Evolutionary conservation across 176 grass and related monocot species (phyloP).

Genomic region (Poa annua): DNA sequence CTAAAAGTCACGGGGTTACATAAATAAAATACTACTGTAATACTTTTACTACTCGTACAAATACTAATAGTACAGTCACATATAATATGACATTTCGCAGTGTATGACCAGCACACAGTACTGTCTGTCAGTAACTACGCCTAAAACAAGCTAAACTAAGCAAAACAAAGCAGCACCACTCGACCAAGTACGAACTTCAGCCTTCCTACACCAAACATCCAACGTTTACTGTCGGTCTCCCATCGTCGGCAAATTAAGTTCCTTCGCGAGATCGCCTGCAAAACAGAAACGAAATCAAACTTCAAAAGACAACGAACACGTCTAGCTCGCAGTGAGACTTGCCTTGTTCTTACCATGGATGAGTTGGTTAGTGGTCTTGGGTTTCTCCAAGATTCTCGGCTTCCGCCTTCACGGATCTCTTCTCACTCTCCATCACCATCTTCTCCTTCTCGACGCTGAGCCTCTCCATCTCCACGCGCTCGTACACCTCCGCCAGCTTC

Average conservation of each 20-base stretch:
- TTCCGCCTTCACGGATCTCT: not conserved
- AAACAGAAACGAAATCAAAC: not conserved
- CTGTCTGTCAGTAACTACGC: not conserved
- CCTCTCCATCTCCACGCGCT: slow-evolving; percentile 35
- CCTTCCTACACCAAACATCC: too few relatives aligned
- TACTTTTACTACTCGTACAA: too few relatives aligned
- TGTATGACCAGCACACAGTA: too few relatives aligned
- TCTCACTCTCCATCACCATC: slow-evolving; percentile 9
- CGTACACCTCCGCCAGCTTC: slow-evolving; percentile 41
- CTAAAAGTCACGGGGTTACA: not conserved
- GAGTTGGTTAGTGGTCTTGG: not conserved
- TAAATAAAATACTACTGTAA: not conserved
- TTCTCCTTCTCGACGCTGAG: slow-evolving; percentile 3
- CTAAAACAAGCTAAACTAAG: not conserved
- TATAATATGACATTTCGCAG: not conserved
- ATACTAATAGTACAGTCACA: not conserved
- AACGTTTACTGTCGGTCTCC: too few relatives aligned
- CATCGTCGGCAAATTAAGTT: not conserved
- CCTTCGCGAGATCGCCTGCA: not conserved
- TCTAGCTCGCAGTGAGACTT: not conserved
- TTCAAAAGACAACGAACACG: not conserved
- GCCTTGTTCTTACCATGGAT: not conserved
- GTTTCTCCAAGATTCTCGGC: not conserved
- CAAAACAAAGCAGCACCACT: not conserved
- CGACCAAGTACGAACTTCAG: too few relatives aligned